Base-by-base conservation (phyloP, 257 asterid species). In the Henckelia pumila region DNA sequence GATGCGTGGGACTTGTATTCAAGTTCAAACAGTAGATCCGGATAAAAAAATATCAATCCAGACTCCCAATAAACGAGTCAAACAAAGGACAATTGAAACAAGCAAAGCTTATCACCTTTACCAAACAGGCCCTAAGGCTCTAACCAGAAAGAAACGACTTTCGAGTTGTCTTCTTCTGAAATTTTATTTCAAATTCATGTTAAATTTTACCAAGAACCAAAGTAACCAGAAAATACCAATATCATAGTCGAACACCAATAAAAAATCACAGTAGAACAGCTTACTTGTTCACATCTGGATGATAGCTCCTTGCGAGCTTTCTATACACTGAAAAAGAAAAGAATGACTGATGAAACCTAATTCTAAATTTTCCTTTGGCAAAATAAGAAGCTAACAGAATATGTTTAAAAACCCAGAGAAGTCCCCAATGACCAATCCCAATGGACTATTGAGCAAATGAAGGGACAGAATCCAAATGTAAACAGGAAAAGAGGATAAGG, bases 241-340 rank as follows among this genome's bases (percentile, higher is more conserved):
- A 26, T 26, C 22, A 71, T 57, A 64, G 53, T 21, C 16, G 32
- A 64, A 80, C 47, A 44, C 19, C 26, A 30, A 60, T 64, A 16
- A 55, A 55, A 70, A 44, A 37, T 49, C 4, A 35, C 68, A 65
- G 67, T 47, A 65, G 56, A 29, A 16, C 14, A 49, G 70, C 97
- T 85, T 76, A 88, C 99, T 91, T 94, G 88, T 85, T 91, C 73
- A 94, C 99, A 76, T 94, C 99, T n/a, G 99, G 99, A 82, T 94
- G 99, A 77, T 80, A 84, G 78, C 77, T 88, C 82, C 99, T 79
- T 32, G 99, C 99, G 61, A 94, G 96, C 85, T 94, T 91, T 70
- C 99, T 85, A 68, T 94, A 91, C 52, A 96, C 99, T 94, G 94
- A 77, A 77, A 60, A 71, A 59, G 68, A 71, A 71, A 67, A 13